Evolutionary conservation across 495 filamentous ascomycete genomes (phyloP), one percentile per base, ranked within the genome.

Genomic region (Halenospora varia): DNA sequence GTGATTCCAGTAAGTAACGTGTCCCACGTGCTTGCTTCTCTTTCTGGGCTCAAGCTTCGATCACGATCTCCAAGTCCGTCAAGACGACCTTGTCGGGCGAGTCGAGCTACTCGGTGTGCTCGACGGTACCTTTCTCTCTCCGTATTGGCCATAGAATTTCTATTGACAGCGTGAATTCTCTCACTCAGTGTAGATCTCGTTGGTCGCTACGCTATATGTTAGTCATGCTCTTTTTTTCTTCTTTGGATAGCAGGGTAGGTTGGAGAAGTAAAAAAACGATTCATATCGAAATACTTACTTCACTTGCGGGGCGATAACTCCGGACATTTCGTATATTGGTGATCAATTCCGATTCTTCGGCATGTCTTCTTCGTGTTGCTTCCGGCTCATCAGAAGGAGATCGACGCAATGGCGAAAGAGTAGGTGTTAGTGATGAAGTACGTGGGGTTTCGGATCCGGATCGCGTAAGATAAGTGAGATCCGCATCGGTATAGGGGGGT

Each of bases 1-100:
- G 87, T 82, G 47, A 96, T 82, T 1, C 89, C 94, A 9, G 80
- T 85, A 54, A 89, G 77, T 59, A 96, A 78, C 10, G 85, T 89
- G 48, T 92, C 86, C 92, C 92, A 96, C 17, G 78, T 76, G n/a
- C n/a, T n/a, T 50, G 80, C 77, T 50, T 83, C 84, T 29, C 71
- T 82, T 48, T 89, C 87, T 2, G 90, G 88, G 68, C 88, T 92
- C 50, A 88, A 73, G 65, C 90, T 95, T 42, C 90, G 82, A 54
- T 89, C 83, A 40, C 89, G 85, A 69, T 96, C 90, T 15, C 90
- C 91, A 25, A 96, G 77, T 13, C 91, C 91, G 73, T 93, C 87
- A 3, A 86, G 63, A 40, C 26, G 66, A 62, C 26, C 26, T 53
- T 23, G n/a, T n/a, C n/a, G n/a, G n/a, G n/a, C 15, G 20, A 23